phyloP scores from a whole-genome alignment of 2,329 filamentous ascomycete genomes.

The Fusarium acutatum region DNA sequence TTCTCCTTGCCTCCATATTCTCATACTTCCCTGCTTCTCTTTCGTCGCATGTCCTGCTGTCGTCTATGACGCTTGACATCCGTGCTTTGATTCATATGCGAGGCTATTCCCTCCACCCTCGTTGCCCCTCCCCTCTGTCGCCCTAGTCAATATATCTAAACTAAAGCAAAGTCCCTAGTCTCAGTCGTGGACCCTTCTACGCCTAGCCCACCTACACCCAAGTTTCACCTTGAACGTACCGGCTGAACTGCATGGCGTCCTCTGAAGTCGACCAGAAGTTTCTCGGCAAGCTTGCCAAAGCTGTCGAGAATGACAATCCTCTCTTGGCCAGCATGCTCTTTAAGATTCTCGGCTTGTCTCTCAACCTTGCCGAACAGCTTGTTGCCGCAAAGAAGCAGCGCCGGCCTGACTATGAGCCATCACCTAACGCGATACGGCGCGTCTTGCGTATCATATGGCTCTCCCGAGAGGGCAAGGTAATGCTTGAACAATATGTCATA shows the following conservation, averaged over 20 bases:
- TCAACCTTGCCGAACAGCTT: constrained; percentile 85
- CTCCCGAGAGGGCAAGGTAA: constrained; percentile 86
- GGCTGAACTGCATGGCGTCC: constrained; percentile 77
- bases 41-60: constrained; percentile 27
- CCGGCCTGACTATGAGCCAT: constrained; percentile 78
- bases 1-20: constrained; percentile 34
- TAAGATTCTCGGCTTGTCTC: constrained; percentile 89
- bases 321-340: constrained; percentile 85
- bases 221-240: constrained; percentile 7
- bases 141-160: constrained; percentile 32
- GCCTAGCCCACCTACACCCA: constrained; percentile 23
- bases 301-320: constrained; percentile 79
- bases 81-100: constrained; percentile 44
- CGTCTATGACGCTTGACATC: constrained; percentile 34
- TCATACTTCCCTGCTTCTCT: constrained; percentile 34
- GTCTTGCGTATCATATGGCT: constrained; percentile 95
- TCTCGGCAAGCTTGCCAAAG: constrained; percentile 85
- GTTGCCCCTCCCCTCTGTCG: constrained; percentile 29
- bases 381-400: constrained; percentile 84
- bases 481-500: constrained; percentile 87
- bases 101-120: constrained; percentile 34
- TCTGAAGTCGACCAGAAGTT: constrained; percentile 98
- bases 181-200: constrained; percentile 25
- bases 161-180: constrained; percentile 35
- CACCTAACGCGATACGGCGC: constrained; percentile 81